These are phyloP conservation scores for Fusarium burgessii DNA, from an alignment of 2,329 filamentous ascomycete genomes.

Conservation along the genomic window DNA sequence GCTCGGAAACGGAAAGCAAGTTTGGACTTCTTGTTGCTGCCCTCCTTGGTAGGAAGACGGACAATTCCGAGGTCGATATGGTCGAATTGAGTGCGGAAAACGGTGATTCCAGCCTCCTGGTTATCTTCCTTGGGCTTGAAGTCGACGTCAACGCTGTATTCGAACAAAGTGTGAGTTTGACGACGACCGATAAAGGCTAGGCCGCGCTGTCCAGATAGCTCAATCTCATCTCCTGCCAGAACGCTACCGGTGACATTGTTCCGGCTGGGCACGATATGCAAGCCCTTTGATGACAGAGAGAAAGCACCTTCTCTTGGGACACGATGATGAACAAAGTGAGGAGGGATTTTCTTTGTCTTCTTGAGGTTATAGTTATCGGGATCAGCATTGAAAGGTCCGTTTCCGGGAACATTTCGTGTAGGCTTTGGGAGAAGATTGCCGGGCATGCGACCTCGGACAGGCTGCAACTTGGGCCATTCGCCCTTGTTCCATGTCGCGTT, in stretches of 20 bases:
- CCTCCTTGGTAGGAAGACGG: neutral
- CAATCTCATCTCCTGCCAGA: slow-evolving; percentile 4
- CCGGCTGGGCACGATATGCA: slow-evolving; percentile 15
- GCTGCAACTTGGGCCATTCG: slow-evolving; percentile 60
- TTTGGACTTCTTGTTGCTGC: neutral
- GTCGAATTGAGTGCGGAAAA: slow-evolving; percentile 33
- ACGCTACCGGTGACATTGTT: slow-evolving; percentile 15
- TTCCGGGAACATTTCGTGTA: slow-evolving; percentile 3
- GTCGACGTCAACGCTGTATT: slow-evolving; percentile 20
- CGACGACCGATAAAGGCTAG: slow-evolving; percentile 30
- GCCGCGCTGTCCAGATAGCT: slow-evolving; percentile 14
- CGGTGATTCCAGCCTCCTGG: slow-evolving; percentile 21
- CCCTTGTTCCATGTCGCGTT: slow-evolving; percentile 62
- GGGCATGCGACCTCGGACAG: slow-evolving; percentile 47
- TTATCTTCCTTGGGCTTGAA: neutral
- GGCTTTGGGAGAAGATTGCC: slow-evolving; percentile 37
- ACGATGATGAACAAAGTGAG: slow-evolving; percentile 22
- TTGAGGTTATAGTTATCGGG: slow-evolving; percentile 13
- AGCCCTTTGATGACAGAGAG: neutral
- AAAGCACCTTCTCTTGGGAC: slow-evolving; percentile 10
- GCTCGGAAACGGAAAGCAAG: slow-evolving; percentile 21
- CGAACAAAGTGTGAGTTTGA: slow-evolving; percentile 25
- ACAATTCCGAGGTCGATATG: slow-evolving; percentile 29
- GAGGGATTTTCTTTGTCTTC: neutral
- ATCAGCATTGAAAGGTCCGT: slow-evolving; percentile 19